Base-by-base conservation (phyloP, 2,329 filamentous ascomycete species). In the Aspergillus aculeatus region DNA sequence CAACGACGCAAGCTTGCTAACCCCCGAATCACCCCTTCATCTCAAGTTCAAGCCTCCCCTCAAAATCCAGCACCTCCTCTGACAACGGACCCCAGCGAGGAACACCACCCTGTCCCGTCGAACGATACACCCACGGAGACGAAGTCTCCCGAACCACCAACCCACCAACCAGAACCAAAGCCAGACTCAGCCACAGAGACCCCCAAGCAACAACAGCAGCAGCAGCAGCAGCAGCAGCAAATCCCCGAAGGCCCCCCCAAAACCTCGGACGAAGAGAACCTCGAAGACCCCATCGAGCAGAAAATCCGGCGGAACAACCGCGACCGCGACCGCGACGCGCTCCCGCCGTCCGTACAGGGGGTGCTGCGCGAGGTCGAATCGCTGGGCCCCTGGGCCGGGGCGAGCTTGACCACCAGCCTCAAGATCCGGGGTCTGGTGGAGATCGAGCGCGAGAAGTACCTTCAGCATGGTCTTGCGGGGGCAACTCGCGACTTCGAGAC, bases 341-440 rank as follows among this genome's bases (percentile, higher is more conserved):
- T 35, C 9, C 73, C 71, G 31, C 66, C 71, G 2, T 66, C 67
- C 12, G 62, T 77, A 2, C 75, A 77, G 24, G 75, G 78, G 12
- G 59, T 75, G 19, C 64, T 81, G n/a, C 76, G 79, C n/a, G 83
- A 84, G 24, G 78, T 89, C 1, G 82, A 88, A 61, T 83, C 83
- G 6, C 72, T 89, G 5, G 87, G 87, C 2, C 73, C 86, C 2
- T 89, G 87, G 86, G 83, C 83, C 4, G 87, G 87, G 6, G 86
- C 84, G 4, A 88, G 86, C 69, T 73, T 89, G 21, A 75, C 86
- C 6, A 81, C 83, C 0, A 83, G 82, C 62, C 73, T 88, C 64
- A 83, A 84, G 54, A 79, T 88, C 23, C 82, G 82, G 59, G 85
- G 86, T 0, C 78, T 85, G 50, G 83, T 87, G 5, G 86, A 89